Evolutionary conservation across 371 early-diverging fungal genomes (phyloP).

Genomic region (Zychaea mexicana): DNA sequence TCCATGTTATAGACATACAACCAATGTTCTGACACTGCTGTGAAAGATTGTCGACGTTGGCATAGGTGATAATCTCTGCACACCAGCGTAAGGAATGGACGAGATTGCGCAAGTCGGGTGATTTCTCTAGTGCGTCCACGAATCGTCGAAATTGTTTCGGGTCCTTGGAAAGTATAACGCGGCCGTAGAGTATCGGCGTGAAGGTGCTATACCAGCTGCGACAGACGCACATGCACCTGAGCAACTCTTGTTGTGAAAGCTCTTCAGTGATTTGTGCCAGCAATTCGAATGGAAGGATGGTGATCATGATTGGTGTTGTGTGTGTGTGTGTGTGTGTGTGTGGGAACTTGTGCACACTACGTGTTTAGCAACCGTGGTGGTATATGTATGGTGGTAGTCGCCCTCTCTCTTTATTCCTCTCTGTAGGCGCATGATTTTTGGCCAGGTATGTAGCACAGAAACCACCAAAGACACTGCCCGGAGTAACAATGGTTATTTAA

Average conservation of each 20-base stretch:
- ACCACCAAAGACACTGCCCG: no score
- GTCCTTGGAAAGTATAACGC: background rate
- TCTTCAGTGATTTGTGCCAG: background rate
- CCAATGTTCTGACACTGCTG: background rate
- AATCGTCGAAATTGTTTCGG: background rate
- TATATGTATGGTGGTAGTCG: no score
- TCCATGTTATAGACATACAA: background rate
- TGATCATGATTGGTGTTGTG: background rate
- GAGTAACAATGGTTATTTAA: no score
- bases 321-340: background rate
- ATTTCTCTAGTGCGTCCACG: background rate
- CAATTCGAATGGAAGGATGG: background rate
- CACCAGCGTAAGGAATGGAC: background rate
- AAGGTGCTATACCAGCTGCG: background rate
- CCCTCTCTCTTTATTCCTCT: no score
- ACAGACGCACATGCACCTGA: background rate
- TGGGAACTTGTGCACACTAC: background rate
- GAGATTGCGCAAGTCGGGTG: background rate
- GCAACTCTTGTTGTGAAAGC: background rate
- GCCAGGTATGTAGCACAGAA: no score
- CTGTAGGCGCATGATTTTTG: no score
- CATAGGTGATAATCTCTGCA: background rate
- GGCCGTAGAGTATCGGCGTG: background rate
- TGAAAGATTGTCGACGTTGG: background rate
- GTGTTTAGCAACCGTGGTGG: no score